These are phyloP conservation scores for Knoxia roxburghii DNA, from an alignment of 257 asterid genomes.

Conservation along the genomic window DNA sequence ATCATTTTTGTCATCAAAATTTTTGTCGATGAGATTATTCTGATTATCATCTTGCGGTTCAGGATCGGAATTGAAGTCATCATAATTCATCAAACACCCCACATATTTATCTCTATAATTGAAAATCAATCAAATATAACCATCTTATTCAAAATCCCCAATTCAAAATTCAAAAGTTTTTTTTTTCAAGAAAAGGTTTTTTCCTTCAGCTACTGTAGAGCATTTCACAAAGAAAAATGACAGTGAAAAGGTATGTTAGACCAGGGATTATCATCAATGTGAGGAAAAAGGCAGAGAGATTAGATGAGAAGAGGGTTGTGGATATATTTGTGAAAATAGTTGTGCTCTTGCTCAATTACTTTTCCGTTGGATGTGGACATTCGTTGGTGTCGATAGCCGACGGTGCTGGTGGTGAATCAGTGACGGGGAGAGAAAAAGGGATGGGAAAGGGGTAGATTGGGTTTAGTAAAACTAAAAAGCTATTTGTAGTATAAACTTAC, in stretches of 20 bases:
- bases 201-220: neutral
- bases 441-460: no score
- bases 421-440: no score
- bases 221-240: constrained; percentile 15
- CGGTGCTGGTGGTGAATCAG: no score
- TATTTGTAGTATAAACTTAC: no score
- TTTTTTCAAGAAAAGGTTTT: constrained; percentile 1
- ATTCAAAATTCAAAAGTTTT: neutral
- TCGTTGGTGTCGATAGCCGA: no score
- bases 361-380: no score
- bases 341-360: no score
- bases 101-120: constrained; percentile 86
- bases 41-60: constrained; percentile 40
- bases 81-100: constrained; percentile 84
- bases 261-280: constrained; percentile 14
- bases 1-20: constrained; percentile 33
- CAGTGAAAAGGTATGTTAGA: constrained; percentile 10
- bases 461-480: no score
- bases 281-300: constrained; percentile 19
- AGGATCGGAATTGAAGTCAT: constrained; percentile 60
- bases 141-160: no score
- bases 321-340: constrained; percentile 23
- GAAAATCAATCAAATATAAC: constrained; percentile 12
- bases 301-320: constrained; percentile 19
- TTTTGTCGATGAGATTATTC: constrained; percentile 31